Conservation (phyloP, 805 yeast genomes). For the Saccharomycopsis synnaedendra region DNA sequence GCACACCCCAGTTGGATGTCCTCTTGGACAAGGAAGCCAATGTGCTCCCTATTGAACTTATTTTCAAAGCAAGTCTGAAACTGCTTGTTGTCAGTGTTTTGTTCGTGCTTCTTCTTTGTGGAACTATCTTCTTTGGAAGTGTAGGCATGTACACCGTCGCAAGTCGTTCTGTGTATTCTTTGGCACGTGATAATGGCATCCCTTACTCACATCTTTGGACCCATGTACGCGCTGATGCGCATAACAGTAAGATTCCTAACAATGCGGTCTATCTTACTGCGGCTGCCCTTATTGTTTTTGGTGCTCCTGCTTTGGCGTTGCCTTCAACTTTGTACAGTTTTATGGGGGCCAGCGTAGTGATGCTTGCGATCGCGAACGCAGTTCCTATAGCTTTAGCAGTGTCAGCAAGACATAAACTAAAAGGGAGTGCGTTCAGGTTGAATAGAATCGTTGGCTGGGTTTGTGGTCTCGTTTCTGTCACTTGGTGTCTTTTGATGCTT, state of each 20-base stretch:
- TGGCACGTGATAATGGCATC: constrained; percentile 75
- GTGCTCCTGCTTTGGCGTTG: constrained; percentile 56
- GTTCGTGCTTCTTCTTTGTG: constrained; percentile 52
- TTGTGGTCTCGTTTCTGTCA: constrained; percentile 44
- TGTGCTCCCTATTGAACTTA: constrained; percentile 68
- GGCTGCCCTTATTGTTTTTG: constrained; percentile 46
- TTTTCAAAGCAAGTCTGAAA: constrained; percentile 59
- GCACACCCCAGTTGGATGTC: constrained; percentile 52
- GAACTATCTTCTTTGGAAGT: constrained; percentile 64
- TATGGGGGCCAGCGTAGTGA: constrained; percentile 71
- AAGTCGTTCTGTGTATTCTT: constrained; percentile 70
- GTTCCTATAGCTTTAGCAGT: constrained; percentile 60
- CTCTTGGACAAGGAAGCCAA: constrained; percentile 52
- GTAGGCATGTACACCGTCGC: constrained; percentile 75
- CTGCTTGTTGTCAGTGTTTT: constrained; percentile 60
- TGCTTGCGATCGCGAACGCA: constrained; percentile 65
- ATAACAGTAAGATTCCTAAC: constrained; percentile 53
- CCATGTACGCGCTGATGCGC: constrained; percentile 43
- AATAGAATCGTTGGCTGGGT: constrained; percentile 50
- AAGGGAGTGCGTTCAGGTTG: constrained; percentile 59
- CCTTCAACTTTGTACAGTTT: constrained; percentile 73
- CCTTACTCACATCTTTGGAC: constrained; percentile 59
- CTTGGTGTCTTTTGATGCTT: constrained; percentile 49
- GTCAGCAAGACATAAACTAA: constrained; percentile 47
- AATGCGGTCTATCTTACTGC: constrained; percentile 59